Conservation (phyloP, 805 yeast genomes). For the Phaffomyces opuntiae region DNA sequence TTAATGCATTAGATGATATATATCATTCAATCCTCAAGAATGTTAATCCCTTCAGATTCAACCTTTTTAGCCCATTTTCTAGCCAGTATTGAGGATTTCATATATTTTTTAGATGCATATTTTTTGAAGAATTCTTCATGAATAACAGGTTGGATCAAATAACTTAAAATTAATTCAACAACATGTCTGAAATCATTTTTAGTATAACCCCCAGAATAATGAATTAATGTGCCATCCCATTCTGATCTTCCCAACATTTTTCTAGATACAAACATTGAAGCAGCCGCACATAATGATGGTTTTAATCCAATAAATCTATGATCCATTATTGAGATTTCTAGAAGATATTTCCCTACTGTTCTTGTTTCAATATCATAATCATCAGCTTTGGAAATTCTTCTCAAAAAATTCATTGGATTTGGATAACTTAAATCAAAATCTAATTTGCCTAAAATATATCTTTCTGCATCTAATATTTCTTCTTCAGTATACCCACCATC, state of each 20-base stretch:
- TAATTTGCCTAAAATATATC: conserved; percentile 63
- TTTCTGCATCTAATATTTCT: conserved; percentile 79
- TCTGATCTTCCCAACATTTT: conserved; percentile 56
- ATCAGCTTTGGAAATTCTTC: conserved; percentile 87
- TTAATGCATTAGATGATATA: neutral
- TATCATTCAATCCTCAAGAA: conserved; percentile 6
- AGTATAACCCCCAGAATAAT: conserved; percentile 86
- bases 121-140: conserved; percentile 91
- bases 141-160: conserved; percentile 68
- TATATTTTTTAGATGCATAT: conserved; percentile 79
- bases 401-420: conserved; percentile 81
- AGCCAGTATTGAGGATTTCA: conserved; percentile 76
- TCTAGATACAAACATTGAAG: conserved; percentile 80
- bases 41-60: conserved; percentile 16
- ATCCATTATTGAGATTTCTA: conserved; percentile 74
- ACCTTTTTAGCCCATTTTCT: conserved; percentile 75
- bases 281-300: conserved; percentile 80
- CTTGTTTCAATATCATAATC: conserved; percentile 79
- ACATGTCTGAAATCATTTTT: conserved; percentile 66
- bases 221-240: conserved; percentile 84
- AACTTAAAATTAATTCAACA: conserved; percentile 67
- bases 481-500: conserved; percentile 79
- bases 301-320: conserved; percentile 63
- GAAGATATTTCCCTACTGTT: conserved; percentile 75
- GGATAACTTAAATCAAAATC: conserved; percentile 77